Evolutionary conservation across 2,329 filamentous ascomycete genomes (phyloP).

Genomic region (Cercospora nicotianae): DNA sequence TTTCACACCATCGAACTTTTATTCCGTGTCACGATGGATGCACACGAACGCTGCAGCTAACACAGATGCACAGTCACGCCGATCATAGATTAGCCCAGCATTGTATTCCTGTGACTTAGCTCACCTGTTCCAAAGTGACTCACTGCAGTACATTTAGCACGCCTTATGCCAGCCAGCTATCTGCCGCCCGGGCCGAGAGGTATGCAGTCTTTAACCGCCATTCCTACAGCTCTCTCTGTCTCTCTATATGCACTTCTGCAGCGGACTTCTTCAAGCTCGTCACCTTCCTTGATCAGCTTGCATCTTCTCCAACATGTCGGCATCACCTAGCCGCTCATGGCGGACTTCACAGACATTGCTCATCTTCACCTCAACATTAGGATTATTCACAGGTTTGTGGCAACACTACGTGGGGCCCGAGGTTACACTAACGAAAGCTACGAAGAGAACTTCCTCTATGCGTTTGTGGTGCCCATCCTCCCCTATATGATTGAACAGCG

Average conservation of each 20-base stretch:
- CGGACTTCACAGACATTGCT: constrained; percentile 19
- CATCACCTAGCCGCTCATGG: constrained; percentile 14
- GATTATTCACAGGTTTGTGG: constrained; percentile 23
- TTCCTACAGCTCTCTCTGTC: background rate
- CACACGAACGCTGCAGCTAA: background rate
- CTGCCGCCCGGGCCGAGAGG: constrained; percentile 1
- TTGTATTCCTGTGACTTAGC: background rate
- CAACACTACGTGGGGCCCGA: background rate
- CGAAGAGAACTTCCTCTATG: constrained; percentile 26
- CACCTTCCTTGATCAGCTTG: background rate
- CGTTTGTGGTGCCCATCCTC: constrained; percentile 24
- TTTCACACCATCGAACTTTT: background rate
- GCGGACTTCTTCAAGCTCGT: background rate
- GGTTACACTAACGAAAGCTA: background rate
- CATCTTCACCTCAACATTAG: constrained; percentile 24
- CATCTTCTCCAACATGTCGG: background rate
- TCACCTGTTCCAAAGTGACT: background rate
- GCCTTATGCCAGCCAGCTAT: background rate
- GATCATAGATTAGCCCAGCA: background rate
- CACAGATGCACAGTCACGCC: background rate
- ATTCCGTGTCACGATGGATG: background rate
- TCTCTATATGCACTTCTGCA: background rate
- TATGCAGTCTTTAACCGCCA: background rate
- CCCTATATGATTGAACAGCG: constrained; percentile 27
- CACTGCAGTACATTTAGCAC: background rate